These are phyloP conservation scores for Ophiostoma triangulosporum DNA, from an alignment of 2,329 filamentous ascomycete genomes.

Conservation along the genomic window DNA sequence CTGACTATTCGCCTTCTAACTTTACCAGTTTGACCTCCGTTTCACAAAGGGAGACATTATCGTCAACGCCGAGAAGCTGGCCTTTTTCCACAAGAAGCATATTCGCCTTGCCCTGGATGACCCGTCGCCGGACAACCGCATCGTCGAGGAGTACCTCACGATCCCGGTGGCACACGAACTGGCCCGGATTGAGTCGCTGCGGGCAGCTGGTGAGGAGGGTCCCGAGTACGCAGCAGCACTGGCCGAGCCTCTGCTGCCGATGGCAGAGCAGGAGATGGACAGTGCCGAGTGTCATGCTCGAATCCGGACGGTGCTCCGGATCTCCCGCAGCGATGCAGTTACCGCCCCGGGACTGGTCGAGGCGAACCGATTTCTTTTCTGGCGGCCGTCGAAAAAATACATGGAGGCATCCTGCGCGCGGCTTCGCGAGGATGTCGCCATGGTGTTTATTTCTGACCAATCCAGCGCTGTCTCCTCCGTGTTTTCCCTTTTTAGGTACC, in stretches of 20 bases:
- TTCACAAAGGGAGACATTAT: slow-evolving; percentile 86
- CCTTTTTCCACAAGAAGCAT: slow-evolving; percentile 51
- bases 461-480: not conserved
- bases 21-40: slow-evolving; percentile 57
- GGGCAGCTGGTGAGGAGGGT: not conserved
- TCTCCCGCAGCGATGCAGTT: slow-evolving; percentile 10
- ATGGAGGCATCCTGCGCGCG: slow-evolving; percentile 5
- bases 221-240: not conserved
- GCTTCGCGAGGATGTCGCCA: not conserved
- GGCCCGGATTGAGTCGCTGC: slow-evolving; percentile 9
- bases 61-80: slow-evolving; percentile 67
- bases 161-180: slow-evolving; percentile 15
- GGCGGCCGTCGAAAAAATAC: slow-evolving; percentile 12
- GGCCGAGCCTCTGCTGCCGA: not conserved
- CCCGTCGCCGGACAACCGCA: slow-evolving; percentile 3
- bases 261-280: not conserved
- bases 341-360: slow-evolving; percentile 9
- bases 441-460: slow-evolving; percentile 1
- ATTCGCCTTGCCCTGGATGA: slow-evolving; percentile 12
- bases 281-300: not conserved
- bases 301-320: slow-evolving; percentile 11
- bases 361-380: slow-evolving; percentile 18
- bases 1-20: not conserved
- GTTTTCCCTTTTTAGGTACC: slow-evolving; percentile 6
- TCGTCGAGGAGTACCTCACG: slow-evolving; percentile 13